These are phyloP conservation scores for Euphorbia schlechtendalii DNA, from an alignment of 441 rosid species.

Conservation along the genomic window DNA sequence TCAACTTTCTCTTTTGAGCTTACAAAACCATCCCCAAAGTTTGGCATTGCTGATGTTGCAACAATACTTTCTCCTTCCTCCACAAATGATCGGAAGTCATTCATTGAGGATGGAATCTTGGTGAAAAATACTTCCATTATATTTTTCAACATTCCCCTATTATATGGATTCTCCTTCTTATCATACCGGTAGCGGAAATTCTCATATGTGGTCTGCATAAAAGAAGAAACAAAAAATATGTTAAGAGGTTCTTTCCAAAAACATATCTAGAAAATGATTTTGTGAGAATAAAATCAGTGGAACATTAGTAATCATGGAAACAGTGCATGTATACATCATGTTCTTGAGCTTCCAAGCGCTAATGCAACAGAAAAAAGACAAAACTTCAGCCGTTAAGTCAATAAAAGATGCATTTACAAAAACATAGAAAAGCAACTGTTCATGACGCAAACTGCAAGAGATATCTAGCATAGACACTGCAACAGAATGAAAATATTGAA, in stretches of 20 bases:
- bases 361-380: not conserved
- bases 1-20: slow-evolving; percentile 69
- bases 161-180: slow-evolving; percentile 84
- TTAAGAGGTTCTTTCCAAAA: no score
- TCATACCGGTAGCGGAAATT: slow-evolving; percentile 88
- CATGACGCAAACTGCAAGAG: no score
- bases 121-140: slow-evolving; percentile 54
- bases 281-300: not conserved
- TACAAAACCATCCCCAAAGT: slow-evolving; percentile 37
- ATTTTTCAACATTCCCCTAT: slow-evolving; percentile 47
- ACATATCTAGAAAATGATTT: no score
- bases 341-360: not conserved
- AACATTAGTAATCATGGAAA: not conserved
- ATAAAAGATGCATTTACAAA: no score
- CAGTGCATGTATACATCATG: not conserved
- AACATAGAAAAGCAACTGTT: no score
- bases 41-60: slow-evolving; percentile 35
- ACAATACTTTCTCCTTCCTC: slow-evolving; percentile 51
- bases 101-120: slow-evolving; percentile 68
- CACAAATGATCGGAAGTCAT: slow-evolving; percentile 58
- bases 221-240: slow-evolving; percentile 11
- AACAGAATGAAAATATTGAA: no score
- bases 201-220: slow-evolving; percentile 85
- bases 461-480: no score
- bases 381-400: not conserved